phyloP scores from a whole-genome alignment of 139 green algal genomes.

The Tetraselmis chui region DNA sequence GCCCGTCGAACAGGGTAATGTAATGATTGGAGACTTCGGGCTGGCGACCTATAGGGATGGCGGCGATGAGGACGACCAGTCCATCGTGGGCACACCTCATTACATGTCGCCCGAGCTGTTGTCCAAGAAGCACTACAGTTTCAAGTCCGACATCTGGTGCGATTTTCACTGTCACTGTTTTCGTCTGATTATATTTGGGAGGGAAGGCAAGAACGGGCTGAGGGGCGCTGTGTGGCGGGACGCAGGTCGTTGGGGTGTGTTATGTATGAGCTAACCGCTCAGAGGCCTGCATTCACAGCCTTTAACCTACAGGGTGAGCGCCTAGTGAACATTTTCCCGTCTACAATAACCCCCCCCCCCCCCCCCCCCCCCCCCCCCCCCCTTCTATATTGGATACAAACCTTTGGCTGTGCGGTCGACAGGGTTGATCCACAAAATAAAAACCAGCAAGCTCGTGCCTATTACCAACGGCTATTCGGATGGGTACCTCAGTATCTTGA shows the following conservation, averaged over 20 bases:
- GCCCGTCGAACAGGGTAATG: conserved; percentile 8
- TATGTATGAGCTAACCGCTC: conserved; percentile 51
- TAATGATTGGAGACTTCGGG: conserved; percentile 51
- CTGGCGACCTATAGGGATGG: conserved; percentile 36
- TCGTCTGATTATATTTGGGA: too few species aligned
- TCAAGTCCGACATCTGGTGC: conserved; percentile 50
- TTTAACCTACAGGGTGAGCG: conserved; percentile 43
- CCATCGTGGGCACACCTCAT: conserved; percentile 45
- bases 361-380: not conserved
- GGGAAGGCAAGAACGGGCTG: not conserved
- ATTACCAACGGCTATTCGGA: not conserved
- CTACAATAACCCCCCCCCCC: not conserved
- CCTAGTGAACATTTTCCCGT: not conserved
- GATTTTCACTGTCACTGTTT: too few species aligned
- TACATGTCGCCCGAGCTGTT: conserved; percentile 66
- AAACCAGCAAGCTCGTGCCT: not conserved
- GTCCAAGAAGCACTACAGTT: conserved; percentile 40
- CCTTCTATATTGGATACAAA: not conserved
- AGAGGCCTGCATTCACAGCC: conserved; percentile 52
- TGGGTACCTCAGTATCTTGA: not conserved
- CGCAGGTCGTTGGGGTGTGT: conserved; percentile 51
- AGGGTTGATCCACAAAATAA: conserved; percentile 1
- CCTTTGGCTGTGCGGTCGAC: not conserved
- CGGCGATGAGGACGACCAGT: conserved; percentile 8
- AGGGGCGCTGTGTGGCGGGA: not conserved